A percentile compares a stretch with the other conserved stretches of the same genome.
phyloP scores from a whole-genome alignment of 148 eudicot genomes.

The Rhododendron henanense region DNA sequence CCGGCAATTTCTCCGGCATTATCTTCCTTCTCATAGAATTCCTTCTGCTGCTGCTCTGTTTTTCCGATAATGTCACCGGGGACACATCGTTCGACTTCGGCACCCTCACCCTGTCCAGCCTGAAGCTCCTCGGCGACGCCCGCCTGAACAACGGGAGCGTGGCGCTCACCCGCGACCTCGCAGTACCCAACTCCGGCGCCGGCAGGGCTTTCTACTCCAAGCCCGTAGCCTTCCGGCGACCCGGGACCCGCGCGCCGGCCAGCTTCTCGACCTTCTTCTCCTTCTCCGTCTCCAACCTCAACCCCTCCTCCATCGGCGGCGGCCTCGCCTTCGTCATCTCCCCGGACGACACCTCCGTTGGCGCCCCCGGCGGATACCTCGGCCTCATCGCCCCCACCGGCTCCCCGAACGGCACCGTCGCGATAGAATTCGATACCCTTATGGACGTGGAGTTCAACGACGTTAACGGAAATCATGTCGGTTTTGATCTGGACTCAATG shows the following conservation, averaged over 20 bases:
- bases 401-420: slow-evolving; percentile 41
- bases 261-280: slow-evolving; percentile 74
- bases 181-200: slow-evolving; percentile 78
- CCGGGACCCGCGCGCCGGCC: slow-evolving; percentile 15
- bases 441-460: slow-evolving; percentile 80
- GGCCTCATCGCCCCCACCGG: slow-evolving; percentile 34
- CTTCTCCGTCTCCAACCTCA: slow-evolving; percentile 54
- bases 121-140: slow-evolving; percentile 81
- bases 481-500: slow-evolving; percentile 65
- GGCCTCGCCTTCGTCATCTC: slow-evolving; percentile 74
- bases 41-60: slow-evolving; percentile 8
- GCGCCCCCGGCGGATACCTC: slow-evolving; percentile 48
- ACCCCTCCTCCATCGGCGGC: slow-evolving; percentile 79
- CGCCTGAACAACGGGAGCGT: slow-evolving; percentile 61
- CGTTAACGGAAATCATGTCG: slow-evolving; percentile 81
- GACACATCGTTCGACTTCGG: slow-evolving; percentile 62
- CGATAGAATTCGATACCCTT: slow-evolving; percentile 74
- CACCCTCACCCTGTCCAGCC: slow-evolving; percentile 50
- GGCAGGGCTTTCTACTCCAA: slow-evolving; percentile 53
- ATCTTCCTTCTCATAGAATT: neutral
- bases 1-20: slow-evolving; percentile 11
- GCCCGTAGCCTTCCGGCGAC: slow-evolving; percentile 45
- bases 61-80: slow-evolving; percentile 5
- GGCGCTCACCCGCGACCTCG: slow-evolving; percentile 59
- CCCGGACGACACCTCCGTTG: slow-evolving; percentile 38